Conservation (phyloP, 2,329 filamentous ascomycete genomes). For the Ceratocystis eucalypticola region DNA sequence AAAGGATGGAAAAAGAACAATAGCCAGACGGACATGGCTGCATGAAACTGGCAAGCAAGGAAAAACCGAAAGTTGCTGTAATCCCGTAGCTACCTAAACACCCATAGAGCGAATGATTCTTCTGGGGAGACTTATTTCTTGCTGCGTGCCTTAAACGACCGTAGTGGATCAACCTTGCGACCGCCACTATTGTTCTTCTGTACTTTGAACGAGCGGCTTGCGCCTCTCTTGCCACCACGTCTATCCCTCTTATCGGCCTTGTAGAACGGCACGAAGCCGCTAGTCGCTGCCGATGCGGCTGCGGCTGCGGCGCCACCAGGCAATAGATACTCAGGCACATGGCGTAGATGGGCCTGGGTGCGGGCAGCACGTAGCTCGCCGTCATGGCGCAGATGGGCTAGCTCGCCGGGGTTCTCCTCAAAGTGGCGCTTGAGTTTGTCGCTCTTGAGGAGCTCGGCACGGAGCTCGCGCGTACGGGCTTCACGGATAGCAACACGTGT, state of each 20-base stretch:
- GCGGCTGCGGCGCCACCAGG: conserved; percentile 61
- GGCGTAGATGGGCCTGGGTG: conserved; percentile 78
- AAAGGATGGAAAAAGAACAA: background rate
- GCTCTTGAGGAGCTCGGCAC: conserved; percentile 79
- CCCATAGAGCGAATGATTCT: background rate
- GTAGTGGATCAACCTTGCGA: conserved; percentile 64
- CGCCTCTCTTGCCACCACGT: conserved; percentile 27
- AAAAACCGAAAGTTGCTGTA: background rate
- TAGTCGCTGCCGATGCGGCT: conserved; percentile 46
- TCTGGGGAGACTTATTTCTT: conserved; percentile 1
- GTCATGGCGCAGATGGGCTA: conserved; percentile 80
- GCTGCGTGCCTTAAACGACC: conserved; percentile 62
- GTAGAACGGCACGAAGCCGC: conserved; percentile 63
- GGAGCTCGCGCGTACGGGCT: conserved; percentile 73
- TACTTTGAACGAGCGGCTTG: conserved; percentile 31
- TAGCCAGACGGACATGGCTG: too few relatives aligned
- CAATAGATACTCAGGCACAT: conserved; percentile 86
- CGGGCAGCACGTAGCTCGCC: conserved; percentile 71
- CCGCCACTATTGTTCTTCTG: conserved; percentile 33
- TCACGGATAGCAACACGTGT: conserved; percentile 83
- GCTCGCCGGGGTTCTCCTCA: conserved; percentile 86
- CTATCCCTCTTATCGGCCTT: conserved; percentile 37
- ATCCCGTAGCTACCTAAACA: background rate
- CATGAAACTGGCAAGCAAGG: background rate
- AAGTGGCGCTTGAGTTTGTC: conserved; percentile 94